Evolutionary conservation across 164 flowering plant genomes (phyloP).

Genomic region (Akebia trifoliata): DNA sequence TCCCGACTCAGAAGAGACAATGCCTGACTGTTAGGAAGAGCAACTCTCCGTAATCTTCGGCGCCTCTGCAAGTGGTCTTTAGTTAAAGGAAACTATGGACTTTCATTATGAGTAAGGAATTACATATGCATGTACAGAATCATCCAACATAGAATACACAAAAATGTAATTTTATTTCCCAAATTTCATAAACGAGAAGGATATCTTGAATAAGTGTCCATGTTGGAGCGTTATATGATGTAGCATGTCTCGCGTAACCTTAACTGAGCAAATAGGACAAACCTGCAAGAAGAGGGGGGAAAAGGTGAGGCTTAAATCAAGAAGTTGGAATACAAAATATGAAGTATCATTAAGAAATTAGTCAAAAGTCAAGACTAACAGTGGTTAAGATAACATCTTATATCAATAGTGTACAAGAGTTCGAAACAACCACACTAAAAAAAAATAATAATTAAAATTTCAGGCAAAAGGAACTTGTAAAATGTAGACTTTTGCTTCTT

Average conservation of each 20-base stretch:
- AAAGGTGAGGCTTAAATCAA: no score
- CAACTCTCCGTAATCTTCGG: conserved; percentile 74
- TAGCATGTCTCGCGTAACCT: conserved; percentile 73
- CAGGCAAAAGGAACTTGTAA: no score
- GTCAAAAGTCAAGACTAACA: no score
- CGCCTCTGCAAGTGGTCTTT: conserved; percentile 65
- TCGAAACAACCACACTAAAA: no score
- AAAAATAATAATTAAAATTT: no score
- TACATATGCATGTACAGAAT: not conserved
- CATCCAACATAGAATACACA: not conserved
- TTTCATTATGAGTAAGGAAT: not conserved
- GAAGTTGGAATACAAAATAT: no score
- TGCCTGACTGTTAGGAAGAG: conserved; percentile 69
- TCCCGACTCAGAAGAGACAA: conserved; percentile 73
- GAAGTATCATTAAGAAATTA: no score
- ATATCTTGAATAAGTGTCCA: conserved; percentile 80
- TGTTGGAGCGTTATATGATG: conserved; percentile 81
- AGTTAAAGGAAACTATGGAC: conserved; percentile 30
- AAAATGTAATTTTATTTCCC: not conserved
- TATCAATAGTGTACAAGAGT: no score
- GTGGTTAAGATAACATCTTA: no score
- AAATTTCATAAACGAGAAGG: conserved; percentile 32
- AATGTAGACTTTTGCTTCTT: no score
- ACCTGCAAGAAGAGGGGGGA: no score
- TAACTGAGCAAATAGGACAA: conserved; percentile 81